Conservation (phyloP, 169 alveolate genomes). For the Cryptosporidium ryanae region DNA sequence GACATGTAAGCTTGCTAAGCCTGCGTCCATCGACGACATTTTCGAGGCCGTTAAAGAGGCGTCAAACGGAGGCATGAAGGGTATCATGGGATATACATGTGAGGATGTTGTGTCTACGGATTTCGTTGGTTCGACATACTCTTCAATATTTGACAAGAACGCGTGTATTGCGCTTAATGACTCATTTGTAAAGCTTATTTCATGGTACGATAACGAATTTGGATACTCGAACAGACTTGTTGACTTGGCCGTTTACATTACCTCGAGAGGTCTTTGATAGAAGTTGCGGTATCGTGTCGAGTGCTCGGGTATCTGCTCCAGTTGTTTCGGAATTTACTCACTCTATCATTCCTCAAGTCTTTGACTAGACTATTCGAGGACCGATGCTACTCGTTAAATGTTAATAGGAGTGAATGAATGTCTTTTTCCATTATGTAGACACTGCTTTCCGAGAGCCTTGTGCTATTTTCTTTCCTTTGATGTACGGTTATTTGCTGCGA, state of each 20-base stretch:
- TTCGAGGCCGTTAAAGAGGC: constrained; percentile 94
- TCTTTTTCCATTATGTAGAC: too few species aligned
- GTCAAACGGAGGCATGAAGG: constrained; percentile 94
- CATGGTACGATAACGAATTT: constrained; percentile 99
- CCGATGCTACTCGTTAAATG: too few species aligned
- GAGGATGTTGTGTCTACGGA: constrained; percentile 97
- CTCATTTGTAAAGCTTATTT: constrained; percentile 95
- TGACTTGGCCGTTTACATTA: constrained; percentile 89
- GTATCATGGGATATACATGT: constrained; percentile 95
- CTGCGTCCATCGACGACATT: constrained; percentile 95
- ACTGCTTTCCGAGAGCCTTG: too few species aligned
- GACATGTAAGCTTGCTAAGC: constrained; percentile 95
- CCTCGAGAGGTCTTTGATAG: constrained; percentile 66
- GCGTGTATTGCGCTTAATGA: constrained; percentile 98
- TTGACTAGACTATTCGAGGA: too few species aligned
- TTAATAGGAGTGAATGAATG: too few species aligned
- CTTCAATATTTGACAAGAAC: constrained; percentile 95
- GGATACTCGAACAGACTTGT: constrained; percentile 97
- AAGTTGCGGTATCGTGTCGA: too few species aligned
- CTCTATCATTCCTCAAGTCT: too few species aligned
- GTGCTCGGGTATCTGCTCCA: too few species aligned
- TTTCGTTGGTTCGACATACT: constrained; percentile 93
- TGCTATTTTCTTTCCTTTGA: too few species aligned
- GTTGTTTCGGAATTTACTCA: too few species aligned
- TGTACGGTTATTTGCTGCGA: too few species aligned